Conservation (phyloP, 352 stramenopile species). For the Hyaloperonospora arabidopsidis region DNA sequence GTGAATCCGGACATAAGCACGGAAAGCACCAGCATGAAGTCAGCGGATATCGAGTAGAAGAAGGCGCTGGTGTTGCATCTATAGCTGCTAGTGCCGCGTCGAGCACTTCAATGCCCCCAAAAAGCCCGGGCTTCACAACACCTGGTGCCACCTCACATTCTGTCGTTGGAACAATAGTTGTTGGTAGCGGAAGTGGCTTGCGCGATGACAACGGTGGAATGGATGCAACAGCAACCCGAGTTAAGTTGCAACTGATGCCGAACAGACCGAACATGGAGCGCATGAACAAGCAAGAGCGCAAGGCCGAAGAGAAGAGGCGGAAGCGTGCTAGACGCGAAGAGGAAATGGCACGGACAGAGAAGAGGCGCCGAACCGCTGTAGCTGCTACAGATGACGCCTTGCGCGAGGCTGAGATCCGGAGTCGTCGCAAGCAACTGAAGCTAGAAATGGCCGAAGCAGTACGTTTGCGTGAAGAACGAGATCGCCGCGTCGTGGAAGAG, state of each 20-base stretch:
- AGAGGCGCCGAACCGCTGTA: conserved; percentile 63
- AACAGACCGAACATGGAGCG: conserved; percentile 56
- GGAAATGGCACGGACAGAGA: conserved; percentile 68
- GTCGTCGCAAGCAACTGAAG: conserved; percentile 57
- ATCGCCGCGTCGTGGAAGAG: conserved; percentile 45
- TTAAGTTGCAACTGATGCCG: conserved; percentile 57
- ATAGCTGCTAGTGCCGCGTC: conserved; percentile 2
- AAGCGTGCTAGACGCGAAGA: conserved; percentile 68
- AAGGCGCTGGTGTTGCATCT: conserved; percentile 6
- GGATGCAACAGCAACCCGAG: conserved; percentile 39
- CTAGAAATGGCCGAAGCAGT: conserved; percentile 61
- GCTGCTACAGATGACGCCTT: conserved; percentile 74
- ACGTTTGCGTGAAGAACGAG: conserved; percentile 49
- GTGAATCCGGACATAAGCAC: conserved; percentile 17
- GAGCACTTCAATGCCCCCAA: conserved; percentile 6
- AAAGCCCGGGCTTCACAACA: conserved; percentile 4
- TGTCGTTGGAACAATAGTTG: conserved; percentile 30
- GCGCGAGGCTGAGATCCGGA: conserved; percentile 68
- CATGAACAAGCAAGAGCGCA: conserved; percentile 82
- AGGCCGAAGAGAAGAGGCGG: conserved; percentile 76
- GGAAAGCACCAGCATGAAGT: conserved; percentile 27
- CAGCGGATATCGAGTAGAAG: conserved; percentile 16
- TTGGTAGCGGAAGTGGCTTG: conserved; percentile 22
- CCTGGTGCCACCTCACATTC: conserved; percentile 18
- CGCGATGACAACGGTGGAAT: conserved; percentile 19